Percentiles rank a stretch among this genome's conserved stretches.
These are phyloP conservation scores for Vitis riparia DNA, from an alignment of 164 flowering plant genomes.

Conservation along the genomic window DNA sequence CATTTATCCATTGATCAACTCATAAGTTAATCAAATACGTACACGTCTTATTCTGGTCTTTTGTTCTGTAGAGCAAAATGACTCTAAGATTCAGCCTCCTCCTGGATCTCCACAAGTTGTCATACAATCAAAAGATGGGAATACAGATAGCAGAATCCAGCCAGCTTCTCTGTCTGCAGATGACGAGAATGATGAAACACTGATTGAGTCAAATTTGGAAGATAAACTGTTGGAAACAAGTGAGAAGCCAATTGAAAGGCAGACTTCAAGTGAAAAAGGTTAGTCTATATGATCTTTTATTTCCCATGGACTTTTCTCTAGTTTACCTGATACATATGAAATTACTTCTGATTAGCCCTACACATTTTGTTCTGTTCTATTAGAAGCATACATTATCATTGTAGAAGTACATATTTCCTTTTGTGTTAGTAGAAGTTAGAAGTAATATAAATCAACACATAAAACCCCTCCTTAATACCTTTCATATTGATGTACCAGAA, in stretches of 20 bases:
- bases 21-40: too few relatives aligned
- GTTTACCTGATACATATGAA: not conserved
- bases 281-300: not conserved
- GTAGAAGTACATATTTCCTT: not conserved
- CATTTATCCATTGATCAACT: too few relatives aligned
- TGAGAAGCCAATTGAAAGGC: slow-evolving; percentile 19
- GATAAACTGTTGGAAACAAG: slow-evolving; percentile 8
- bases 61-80: slow-evolving; percentile 19
- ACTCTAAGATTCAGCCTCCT: slow-evolving; percentile 9
- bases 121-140: slow-evolving; percentile 7
- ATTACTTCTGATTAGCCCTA: not conserved
- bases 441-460: not conserved
- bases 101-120: slow-evolving; percentile 10
- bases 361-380: too few relatives aligned
- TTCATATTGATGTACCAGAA: slow-evolving; percentile 12
- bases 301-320: not conserved
- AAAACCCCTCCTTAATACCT: not conserved
- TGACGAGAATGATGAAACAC: slow-evolving; percentile 9
- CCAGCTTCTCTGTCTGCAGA: slow-evolving; percentile 6
- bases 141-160: slow-evolving; percentile 3
- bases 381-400: too few relatives aligned
- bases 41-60: not conserved
- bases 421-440: not conserved
- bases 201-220: slow-evolving; percentile 4
- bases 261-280: slow-evolving; percentile 28